These are phyloP conservation scores for Ophiostoma sp. DNA, from an alignment of 2,329 filamentous ascomycete genomes.

Conservation along the genomic window DNA sequence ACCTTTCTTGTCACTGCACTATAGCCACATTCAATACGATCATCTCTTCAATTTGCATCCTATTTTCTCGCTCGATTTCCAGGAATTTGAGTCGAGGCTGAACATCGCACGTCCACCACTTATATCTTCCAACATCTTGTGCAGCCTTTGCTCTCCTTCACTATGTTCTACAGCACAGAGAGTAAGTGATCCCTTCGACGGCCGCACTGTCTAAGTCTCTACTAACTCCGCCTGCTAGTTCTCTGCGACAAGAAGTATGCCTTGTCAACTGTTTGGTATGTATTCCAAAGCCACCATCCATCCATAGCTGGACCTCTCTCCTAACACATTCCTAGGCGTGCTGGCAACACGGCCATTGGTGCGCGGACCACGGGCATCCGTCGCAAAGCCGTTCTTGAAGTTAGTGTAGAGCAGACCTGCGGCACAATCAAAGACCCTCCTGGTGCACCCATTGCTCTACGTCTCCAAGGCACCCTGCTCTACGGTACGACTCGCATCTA, in stretches of 20 bases:
- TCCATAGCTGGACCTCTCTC: too few relatives aligned
- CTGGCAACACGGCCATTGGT: conserved; percentile 80
- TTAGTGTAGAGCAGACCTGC: conserved; percentile 84
- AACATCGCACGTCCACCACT: background rate
- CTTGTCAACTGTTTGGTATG: conserved; percentile 90
- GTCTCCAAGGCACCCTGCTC: conserved; percentile 85
- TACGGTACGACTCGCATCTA: conserved; percentile 85
- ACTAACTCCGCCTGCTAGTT: conserved; percentile 49
- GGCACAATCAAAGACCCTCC: conserved; percentile 77
- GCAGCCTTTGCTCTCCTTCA: background rate
- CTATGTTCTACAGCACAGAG: conserved; percentile 74
- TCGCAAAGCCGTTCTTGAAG: conserved; percentile 82
- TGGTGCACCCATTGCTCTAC: conserved; percentile 82
- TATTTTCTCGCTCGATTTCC: too few relatives aligned
- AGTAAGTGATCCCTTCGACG: conserved; percentile 56
- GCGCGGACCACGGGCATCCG: conserved; percentile 72
- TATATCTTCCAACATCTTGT: background rate
- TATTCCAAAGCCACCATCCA: background rate
- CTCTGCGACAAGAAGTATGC: conserved; percentile 86
- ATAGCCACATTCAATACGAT: background rate
- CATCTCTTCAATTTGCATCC: background rate
- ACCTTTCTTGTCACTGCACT: background rate
- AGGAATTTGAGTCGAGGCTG: background rate
- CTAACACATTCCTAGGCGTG: conserved; percentile 62
- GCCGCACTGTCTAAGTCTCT: conserved; percentile 30